A percentile compares a stretch with the other conserved stretches of the same genome.
These are phyloP conservation scores for Globisporangium megalacanthum DNA, from an alignment of 352 stramenopile genomes.

Conservation along the genomic window DNA sequence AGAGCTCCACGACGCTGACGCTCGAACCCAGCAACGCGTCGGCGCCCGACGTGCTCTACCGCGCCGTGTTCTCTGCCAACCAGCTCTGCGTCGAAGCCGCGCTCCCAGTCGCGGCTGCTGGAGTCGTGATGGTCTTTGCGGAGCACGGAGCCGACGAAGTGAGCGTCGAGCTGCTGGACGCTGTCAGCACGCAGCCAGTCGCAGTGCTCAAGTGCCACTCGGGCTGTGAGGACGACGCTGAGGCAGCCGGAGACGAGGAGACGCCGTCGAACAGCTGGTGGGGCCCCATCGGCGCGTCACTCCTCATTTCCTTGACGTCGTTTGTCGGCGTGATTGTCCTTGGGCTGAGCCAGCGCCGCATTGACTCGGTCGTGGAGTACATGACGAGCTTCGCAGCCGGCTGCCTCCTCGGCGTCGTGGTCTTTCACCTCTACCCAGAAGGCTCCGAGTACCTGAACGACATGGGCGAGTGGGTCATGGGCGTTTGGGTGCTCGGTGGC, in stretches of 20 bases:
- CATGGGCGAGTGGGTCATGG: constrained; percentile 26
- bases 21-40: neutral
- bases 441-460: constrained; percentile 22
- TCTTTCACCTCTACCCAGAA: constrained; percentile 36
- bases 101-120: constrained; percentile 6
- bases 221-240: neutral
- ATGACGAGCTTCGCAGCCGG: constrained; percentile 19
- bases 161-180: constrained; percentile 1
- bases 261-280: constrained; percentile 7
- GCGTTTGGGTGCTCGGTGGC: constrained; percentile 21
- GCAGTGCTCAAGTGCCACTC: constrained; percentile 8
- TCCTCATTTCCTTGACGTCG: constrained; percentile 18
- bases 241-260: neutral
- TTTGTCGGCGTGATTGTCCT: constrained; percentile 16
- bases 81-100: constrained; percentile 12
- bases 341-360: constrained; percentile 11
- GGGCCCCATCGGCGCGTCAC: constrained; percentile 16
- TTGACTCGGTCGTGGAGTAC: constrained; percentile 15
- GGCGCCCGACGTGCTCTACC: constrained; percentile 15
- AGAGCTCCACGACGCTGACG: neutral
- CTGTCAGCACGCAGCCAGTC: neutral
- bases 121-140: constrained; percentile 20
- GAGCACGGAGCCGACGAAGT: constrained; percentile 20
- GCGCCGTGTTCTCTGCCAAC: constrained; percentile 14
- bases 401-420: constrained; percentile 30